Base-by-base conservation (phyloP, 164 flowering plant species). In the Chloranthus sessilifolius region DNA sequence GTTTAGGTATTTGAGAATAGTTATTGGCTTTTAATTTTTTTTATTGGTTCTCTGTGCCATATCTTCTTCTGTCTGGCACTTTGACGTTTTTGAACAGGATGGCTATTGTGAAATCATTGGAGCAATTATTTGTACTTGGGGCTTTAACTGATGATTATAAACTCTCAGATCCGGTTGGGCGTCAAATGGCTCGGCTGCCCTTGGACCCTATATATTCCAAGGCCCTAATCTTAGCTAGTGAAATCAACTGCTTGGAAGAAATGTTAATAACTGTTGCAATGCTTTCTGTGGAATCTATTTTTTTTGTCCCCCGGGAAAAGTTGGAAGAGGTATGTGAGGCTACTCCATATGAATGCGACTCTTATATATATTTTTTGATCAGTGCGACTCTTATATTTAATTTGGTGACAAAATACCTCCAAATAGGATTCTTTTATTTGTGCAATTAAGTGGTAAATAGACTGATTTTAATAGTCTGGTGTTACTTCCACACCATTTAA, bases 231-330 rank as follows among this genome's bases (percentile, higher is more conserved):
- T 47, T 79, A 41, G 90, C 95, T 25, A 75, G 73, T 60, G 74
- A 81, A 31, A 86, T 82, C 67, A 78, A 78, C 56, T 92, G 99
- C 74, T 73, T 84, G 73, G 85, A 85, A 71, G 99, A 92, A 62
- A 92, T 92, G 95, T 61, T 88, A 74, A 85, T 92, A 30, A 49
- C 78, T 55, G 97, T 92, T 61, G 79, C 99, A 17, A 79, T 88
- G 95, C 95, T 92, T 40, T 92, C 95, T 0, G 95, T 77, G 50
- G 95, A 88, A 65, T 92, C 97, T 10, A 84, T 86, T 15, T 88
- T 84, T 68, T 88, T 78, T 65, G 53, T 71, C 14, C 86, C 95
- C 14, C 86, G 87, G 47, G 95, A 88, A 26, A 86, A 83, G 70
- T 52, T 63, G 46, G 85, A 83, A 47, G 95, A 86, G 95, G 96